Evolutionary conservation across 495 filamentous ascomycete genomes (phyloP).

Genomic region (Penicillium verhagenii): DNA sequence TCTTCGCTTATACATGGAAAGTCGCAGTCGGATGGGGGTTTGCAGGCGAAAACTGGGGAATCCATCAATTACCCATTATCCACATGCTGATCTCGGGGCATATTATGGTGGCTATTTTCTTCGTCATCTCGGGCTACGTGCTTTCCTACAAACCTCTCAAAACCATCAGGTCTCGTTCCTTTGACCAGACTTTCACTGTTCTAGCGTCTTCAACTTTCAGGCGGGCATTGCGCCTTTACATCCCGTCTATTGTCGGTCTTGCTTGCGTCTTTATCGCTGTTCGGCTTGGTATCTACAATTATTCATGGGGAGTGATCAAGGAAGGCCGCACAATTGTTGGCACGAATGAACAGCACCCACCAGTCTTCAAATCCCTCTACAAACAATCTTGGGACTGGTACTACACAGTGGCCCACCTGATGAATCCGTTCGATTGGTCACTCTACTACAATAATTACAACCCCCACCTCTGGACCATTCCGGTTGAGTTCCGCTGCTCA

Average conservation of each 20-base stretch:
- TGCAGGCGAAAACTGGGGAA: conserved; percentile 46
- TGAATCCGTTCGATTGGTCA: conserved; percentile 56
- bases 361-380: conserved; percentile 43
- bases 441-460: conserved; percentile 59
- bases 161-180: conserved; percentile 53
- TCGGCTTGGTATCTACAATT: conserved; percentile 50
- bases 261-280: conserved; percentile 54
- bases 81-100: conserved; percentile 63
- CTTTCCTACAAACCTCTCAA: conserved; percentile 64
- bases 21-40: conserved; percentile 49
- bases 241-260: conserved; percentile 58
- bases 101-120: conserved; percentile 73
- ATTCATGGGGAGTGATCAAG: conserved; percentile 37
- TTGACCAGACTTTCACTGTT: conserved; percentile 44
- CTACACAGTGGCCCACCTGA: conserved; percentile 44
- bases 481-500: conserved; percentile 64
- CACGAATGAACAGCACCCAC: conserved; percentile 48
- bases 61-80: conserved; percentile 63
- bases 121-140: conserved; percentile 69
- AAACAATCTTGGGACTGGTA: conserved; percentile 51
- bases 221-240: conserved; percentile 60
- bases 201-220: conserved; percentile 65
- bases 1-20: conserved; percentile 51
- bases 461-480: conserved; percentile 72
- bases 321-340: conserved; percentile 44